These are phyloP conservation scores for Pilaira anomala DNA, from an alignment of 192 early-diverging fungal species.

Conservation along the genomic window DNA sequence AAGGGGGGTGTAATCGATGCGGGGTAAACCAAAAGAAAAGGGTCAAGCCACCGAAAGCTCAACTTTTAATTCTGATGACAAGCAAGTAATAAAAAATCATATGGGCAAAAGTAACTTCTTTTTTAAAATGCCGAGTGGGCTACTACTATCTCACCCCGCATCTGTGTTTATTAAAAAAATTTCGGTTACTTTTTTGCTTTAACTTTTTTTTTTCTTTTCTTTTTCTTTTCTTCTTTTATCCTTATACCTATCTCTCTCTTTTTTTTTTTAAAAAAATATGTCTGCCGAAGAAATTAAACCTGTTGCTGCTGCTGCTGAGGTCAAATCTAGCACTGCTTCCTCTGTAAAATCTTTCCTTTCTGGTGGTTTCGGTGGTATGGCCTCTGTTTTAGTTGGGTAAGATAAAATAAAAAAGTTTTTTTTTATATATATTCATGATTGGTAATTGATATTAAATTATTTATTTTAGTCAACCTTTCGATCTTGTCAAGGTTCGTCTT, in stretches of 20 bases:
- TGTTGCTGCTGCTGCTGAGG: background rate
- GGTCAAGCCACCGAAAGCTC: too few species aligned
- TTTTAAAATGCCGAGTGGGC: too few species aligned
- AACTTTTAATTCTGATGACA: too few species aligned
- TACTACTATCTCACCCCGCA: too few species aligned
- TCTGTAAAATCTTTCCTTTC: conserved; percentile 87
- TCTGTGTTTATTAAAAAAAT: background rate
- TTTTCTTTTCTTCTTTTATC: too few species aligned
- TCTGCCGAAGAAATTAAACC: conserved; percentile 5
- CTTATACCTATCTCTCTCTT: background rate
- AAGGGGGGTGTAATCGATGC: too few species aligned
- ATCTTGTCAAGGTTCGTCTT: conserved; percentile 92
- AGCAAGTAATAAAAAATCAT: too few species aligned
- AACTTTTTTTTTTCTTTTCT: background rate
- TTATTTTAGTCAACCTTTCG: conserved; percentile 70
- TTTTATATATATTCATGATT: too few species aligned
- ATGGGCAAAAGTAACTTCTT: too few species aligned
- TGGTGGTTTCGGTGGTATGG: conserved; percentile 90
- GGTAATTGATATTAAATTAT: background rate
- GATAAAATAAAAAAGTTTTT: conserved; percentile 10
- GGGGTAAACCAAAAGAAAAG: too few species aligned
- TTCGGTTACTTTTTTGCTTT: background rate
- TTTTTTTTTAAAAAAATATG: background rate
- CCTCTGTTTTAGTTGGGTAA: conserved; percentile 70
- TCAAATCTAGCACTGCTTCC: conserved; percentile 37